Conservation (phyloP, 139 green algal species). For the Chlorella sp. region DNA sequence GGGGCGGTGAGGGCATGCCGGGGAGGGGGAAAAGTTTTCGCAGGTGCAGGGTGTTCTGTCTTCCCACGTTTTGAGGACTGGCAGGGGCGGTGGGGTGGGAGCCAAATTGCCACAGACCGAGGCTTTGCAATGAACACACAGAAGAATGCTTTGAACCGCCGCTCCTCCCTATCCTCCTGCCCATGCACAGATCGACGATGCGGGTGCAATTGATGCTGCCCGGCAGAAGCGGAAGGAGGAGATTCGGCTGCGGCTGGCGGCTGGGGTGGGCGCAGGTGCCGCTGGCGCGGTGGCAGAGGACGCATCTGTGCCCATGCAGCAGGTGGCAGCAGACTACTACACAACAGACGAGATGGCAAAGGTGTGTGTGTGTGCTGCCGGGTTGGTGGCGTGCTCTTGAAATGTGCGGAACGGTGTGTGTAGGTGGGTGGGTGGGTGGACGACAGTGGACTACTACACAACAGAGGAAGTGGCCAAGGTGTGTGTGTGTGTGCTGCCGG, state of each 20-base stretch:
- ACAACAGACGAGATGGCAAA: conserved; percentile 73
- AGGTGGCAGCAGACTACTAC: conserved; percentile 72
- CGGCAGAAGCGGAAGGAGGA: conserved; percentile 63
- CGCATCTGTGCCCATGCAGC: background rate
- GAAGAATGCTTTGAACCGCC: background rate
- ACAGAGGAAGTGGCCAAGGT: conserved; percentile 69
- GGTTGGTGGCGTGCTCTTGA: background rate
- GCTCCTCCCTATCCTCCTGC: background rate
- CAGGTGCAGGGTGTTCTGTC: too few species aligned
- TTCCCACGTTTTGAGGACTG: too few species aligned
- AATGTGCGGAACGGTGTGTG: too few species aligned
- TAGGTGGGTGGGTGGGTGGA: too few species aligned
- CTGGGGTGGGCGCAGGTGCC: conserved; percentile 28
- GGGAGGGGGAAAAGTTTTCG: too few species aligned
- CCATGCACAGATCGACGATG: conserved; percentile 53
- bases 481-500: too few species aligned
- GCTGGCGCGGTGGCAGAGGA: background rate
- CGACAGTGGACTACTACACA: conserved; percentile 76
- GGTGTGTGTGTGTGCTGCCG: background rate
- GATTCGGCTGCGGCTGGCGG: conserved; percentile 65
- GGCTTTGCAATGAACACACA: too few species aligned
- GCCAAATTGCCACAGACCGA: too few species aligned
- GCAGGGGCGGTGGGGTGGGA: too few species aligned
- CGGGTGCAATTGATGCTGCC: conserved; percentile 36
- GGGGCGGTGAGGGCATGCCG: too few species aligned